Percentiles rank a stretch among this genome's conserved stretches.
phyloP scores from a whole-genome alignment of 2,329 filamentous ascomycete species.

The Phyllosticta citribraziliensis region DNA sequence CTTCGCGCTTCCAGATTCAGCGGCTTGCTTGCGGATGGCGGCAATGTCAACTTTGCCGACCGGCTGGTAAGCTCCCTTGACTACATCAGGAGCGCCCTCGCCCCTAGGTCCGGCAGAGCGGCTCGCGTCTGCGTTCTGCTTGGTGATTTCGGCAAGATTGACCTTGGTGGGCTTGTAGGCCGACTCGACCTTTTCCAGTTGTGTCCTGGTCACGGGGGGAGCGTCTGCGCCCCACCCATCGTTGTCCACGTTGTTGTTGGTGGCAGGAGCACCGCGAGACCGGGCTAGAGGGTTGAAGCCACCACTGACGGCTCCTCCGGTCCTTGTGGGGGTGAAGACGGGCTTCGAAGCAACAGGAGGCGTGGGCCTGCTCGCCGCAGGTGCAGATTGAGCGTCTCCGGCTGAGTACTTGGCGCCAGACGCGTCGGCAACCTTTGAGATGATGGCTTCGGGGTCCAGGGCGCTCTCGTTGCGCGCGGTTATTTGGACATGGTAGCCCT shows the following conservation, averaged over 20 bases:
- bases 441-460: constrained; percentile 74
- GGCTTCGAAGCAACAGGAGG: constrained; percentile 80
- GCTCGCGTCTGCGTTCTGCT: constrained; percentile 60
- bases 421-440: constrained; percentile 89
- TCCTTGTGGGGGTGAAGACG: constrained; percentile 72
- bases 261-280: constrained; percentile 47
- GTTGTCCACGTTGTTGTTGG: constrained; percentile 52
- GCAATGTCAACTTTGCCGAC: constrained; percentile 97
- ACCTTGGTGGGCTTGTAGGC: constrained; percentile 95
- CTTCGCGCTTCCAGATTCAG: constrained; percentile 43
- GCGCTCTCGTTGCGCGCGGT: constrained; percentile 88
- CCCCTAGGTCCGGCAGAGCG: constrained; percentile 40
- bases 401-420: constrained; percentile 91
- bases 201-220: constrained; percentile 74
- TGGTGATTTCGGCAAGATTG: constrained; percentile 76
- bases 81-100: constrained; percentile 48
- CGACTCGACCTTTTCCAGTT: constrained; percentile 83
- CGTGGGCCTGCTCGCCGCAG: constrained; percentile 44
- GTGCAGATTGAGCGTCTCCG: constrained; percentile 44
- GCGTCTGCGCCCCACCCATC: constrained; percentile 96
- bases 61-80: constrained; percentile 83
- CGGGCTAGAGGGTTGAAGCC: constrained; percentile 57
- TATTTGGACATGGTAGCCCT: constrained; percentile 94
- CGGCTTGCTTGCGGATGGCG: constrained; percentile 67
- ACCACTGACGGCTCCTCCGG: constrained; percentile 35